These are phyloP conservation scores for Penicillium bialowiezense DNA, from an alignment of 495 filamentous ascomycete genomes.

Conservation along the genomic window DNA sequence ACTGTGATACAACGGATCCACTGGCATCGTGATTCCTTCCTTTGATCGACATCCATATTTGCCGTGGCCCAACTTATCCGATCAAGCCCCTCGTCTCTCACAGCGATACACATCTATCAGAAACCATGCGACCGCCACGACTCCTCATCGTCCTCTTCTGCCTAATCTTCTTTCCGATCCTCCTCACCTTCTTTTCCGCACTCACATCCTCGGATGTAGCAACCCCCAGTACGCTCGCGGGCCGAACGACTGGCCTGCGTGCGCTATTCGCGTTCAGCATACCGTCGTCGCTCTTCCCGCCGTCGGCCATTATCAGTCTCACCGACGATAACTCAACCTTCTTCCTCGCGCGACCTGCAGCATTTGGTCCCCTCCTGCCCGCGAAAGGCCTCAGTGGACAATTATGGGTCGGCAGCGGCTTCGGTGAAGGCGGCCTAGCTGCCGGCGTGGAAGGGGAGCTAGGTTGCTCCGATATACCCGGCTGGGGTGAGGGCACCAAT, in stretches of 20 bases:
- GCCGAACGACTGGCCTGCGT: conserved; percentile 44
- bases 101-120: conserved; percentile 14
- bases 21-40: conserved; percentile 14
- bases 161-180: conserved; percentile 52
- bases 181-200: conserved; percentile 50
- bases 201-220: conserved; percentile 42
- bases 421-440: conserved; percentile 65
- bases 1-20: conserved; percentile 23
- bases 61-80: background rate
- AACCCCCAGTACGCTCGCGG: conserved; percentile 38
- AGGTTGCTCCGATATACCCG: conserved; percentile 97
- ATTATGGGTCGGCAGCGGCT: conserved; percentile 87
- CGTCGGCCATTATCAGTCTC: conserved; percentile 90
- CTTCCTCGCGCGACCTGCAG: conserved; percentile 88
- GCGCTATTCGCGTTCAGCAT: conserved; percentile 63
- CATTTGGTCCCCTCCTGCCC: conserved; percentile 82
- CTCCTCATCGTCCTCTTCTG: conserved; percentile 51
- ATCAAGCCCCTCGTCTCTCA: background rate
- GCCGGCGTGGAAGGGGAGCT: conserved; percentile 73
- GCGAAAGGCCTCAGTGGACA: conserved; percentile 74
- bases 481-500: conserved; percentile 65
- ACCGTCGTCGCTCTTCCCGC: conserved; percentile 80
- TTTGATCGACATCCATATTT: conserved; percentile 6
- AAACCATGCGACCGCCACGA: conserved; percentile 54
- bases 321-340: conserved; percentile 98